Evolutionary conservation across 2,329 filamentous ascomycete genomes (phyloP).

Genomic region (Hyphodiscus sp.): DNA sequence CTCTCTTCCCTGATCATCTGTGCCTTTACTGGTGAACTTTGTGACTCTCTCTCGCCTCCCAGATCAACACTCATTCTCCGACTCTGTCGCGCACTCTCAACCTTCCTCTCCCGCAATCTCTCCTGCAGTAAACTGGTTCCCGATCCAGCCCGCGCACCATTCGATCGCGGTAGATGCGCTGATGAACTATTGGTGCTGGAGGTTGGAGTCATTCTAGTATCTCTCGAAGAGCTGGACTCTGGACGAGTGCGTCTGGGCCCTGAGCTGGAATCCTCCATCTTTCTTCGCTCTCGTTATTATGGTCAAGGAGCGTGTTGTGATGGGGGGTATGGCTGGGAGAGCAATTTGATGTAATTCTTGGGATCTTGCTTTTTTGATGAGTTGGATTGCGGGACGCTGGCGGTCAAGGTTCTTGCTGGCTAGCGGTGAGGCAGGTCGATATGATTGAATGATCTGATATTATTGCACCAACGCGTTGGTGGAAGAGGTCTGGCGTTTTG

Average conservation of each 20-base stretch:
- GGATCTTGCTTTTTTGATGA: not conserved
- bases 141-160: slow-evolving; percentile 7
- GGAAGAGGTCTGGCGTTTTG: not conserved
- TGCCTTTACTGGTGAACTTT: slow-evolving; percentile 27
- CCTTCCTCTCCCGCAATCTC: slow-evolving; percentile 29
- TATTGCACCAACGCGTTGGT: not conserved
- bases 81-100: slow-evolving; percentile 21
- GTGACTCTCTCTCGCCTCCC: slow-evolving; percentile 15
- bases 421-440: not conserved
- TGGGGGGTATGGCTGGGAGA: not conserved
- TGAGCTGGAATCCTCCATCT: slow-evolving; percentile 6
- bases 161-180: slow-evolving; percentile 9
- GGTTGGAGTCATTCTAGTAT: slow-evolving; percentile 23
- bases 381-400: not conserved
- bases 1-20: slow-evolving; percentile 18
- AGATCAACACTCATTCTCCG: slow-evolving; percentile 21
- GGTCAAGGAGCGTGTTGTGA: not conserved
- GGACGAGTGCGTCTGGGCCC: slow-evolving; percentile 11
- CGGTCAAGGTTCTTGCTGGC: not conserved
- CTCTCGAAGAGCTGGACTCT: slow-evolving; percentile 18
- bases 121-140: slow-evolving; percentile 29
- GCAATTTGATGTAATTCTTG: not conserved
- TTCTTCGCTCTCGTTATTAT: not conserved
- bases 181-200: slow-evolving; percentile 14
- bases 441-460: not conserved